Evolutionary conservation across 306 rosid species (phyloP).

Genomic region (Astragalus glycyphyllos): DNA sequence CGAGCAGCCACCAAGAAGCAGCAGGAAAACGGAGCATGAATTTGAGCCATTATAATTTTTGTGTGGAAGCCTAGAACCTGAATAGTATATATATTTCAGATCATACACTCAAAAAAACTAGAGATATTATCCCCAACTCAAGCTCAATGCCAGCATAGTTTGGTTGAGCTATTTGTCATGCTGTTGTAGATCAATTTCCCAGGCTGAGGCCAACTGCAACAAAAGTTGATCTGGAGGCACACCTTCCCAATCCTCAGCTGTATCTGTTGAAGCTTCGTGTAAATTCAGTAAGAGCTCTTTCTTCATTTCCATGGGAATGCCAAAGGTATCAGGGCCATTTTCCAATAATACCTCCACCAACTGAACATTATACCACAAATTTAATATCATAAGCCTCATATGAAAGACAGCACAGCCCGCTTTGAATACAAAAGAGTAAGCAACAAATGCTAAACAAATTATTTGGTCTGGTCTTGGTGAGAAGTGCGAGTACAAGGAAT

Average conservation of each 20-base stretch:
- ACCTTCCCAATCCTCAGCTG: constrained; percentile 94
- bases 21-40: constrained; percentile 7
- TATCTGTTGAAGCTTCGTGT: constrained; percentile 84
- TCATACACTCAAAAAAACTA: background rate
- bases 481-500: constrained; percentile 4
- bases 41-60: constrained; percentile 19
- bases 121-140: constrained; percentile 31
- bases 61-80: constrained; percentile 17
- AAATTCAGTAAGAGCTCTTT: constrained; percentile 77
- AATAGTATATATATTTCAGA: constrained; percentile 33
- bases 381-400: constrained; percentile 17
- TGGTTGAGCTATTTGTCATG: constrained; percentile 58
- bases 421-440: background rate
- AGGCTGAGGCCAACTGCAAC: constrained; percentile 86
- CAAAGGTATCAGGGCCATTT: constrained; percentile 74
- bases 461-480: constrained; percentile 1
- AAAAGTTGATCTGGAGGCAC: constrained; percentile 75
- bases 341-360: constrained; percentile 82
- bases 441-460: constrained; percentile 25
- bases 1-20: constrained; percentile 22
- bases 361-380: constrained; percentile 50
- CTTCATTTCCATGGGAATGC: constrained; percentile 81
- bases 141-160: constrained; percentile 10
- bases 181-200: constrained; percentile 84
- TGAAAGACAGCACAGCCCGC: constrained; percentile 7